phyloP scores from a whole-genome alignment of 257 asterid genomes.

The Henckelia pumila region DNA sequence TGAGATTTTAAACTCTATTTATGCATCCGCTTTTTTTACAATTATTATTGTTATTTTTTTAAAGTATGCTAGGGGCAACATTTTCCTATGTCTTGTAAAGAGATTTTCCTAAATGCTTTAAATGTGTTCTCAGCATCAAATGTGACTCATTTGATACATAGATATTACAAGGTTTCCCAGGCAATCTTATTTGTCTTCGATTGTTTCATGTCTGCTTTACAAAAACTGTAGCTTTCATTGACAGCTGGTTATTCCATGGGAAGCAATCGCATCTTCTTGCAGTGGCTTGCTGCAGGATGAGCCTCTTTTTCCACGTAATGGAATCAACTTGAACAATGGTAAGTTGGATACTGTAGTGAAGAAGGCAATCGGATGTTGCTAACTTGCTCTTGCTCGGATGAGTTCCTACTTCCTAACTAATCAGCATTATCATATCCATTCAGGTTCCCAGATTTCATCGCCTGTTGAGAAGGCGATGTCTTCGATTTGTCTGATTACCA shows the following conservation, averaged over 20 bases:
- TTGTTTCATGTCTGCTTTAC: constrained; percentile 17
- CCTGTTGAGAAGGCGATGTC: constrained; percentile 73
- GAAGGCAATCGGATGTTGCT: constrained; percentile 22
- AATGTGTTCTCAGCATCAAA: not conserved
- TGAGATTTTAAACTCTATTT: not conserved
- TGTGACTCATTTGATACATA: not conserved
- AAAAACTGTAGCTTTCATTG: constrained; percentile 33
- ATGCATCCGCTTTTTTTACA: too few relatives aligned
- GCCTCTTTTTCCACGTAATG: constrained; percentile 41
- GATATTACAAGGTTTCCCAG: not conserved
- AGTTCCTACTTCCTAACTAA: constrained; percentile 30
- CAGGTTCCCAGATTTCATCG: constrained; percentile 38
- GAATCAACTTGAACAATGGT: constrained; percentile 34
- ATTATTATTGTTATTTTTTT: too few relatives aligned
- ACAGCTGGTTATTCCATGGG: constrained; percentile 99
- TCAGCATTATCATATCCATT: constrained; percentile 31
- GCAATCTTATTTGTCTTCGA: constrained; percentile 6
- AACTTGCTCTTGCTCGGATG: too few relatives aligned
- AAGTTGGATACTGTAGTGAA: constrained; percentile 36
- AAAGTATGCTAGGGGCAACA: not conserved
- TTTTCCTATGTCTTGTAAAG: not conserved
- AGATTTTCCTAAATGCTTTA: constrained; percentile 11
- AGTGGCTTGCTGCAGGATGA: constrained; percentile 55
- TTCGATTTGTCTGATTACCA: constrained; percentile 85
- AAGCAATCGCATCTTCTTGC: constrained; percentile 80